A percentile compares a stretch with the other conserved stretches of the same genome.
These are phyloP conservation scores for Leishmania lainsoni DNA, from an alignment of 208 protist genomes.

Conservation along the genomic window DNA sequence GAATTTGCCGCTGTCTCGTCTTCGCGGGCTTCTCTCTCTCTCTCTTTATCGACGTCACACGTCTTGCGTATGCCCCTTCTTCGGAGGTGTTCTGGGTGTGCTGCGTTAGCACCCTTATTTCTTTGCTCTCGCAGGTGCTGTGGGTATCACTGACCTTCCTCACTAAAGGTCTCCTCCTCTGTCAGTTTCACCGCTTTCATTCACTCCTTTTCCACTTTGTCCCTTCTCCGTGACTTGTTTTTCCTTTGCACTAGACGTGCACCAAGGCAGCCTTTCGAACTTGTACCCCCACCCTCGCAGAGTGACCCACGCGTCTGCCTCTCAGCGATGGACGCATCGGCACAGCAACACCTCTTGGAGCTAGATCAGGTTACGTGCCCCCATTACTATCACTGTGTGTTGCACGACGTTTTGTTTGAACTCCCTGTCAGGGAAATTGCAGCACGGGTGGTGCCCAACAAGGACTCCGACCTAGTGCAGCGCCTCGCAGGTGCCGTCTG, in stretches of 20 bases:
- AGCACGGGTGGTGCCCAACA: slow-evolving; percentile 42
- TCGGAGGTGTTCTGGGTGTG: not conserved
- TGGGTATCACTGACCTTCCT: not conserved
- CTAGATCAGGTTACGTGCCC: slow-evolving; percentile 29
- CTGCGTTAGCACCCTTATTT: not conserved
- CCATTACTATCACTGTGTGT: slow-evolving; percentile 75
- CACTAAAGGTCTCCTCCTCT: not conserved
- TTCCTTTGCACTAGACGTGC: not conserved
- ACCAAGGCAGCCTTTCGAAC: not conserved
- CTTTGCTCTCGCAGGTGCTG: not conserved
- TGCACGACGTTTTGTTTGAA: slow-evolving; percentile 52
- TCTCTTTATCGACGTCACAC: not conserved
- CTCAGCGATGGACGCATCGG: not conserved
- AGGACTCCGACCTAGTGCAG: slow-evolving; percentile 37
- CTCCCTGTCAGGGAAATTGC: slow-evolving; percentile 49
- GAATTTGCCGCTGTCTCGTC: too few species aligned
- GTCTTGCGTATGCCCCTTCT: not conserved
- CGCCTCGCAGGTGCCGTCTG: slow-evolving; percentile 34
- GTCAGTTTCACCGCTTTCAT: not conserved
- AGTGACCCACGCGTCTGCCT: not conserved
- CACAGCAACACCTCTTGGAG: slow-evolving; percentile 5
- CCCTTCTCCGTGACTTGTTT: not conserved
- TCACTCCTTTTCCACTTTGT: not conserved
- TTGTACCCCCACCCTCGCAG: too few species aligned
- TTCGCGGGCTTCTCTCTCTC: not conserved